A percentile compares a stretch with the other conserved stretches of the same genome.
These are phyloP conservation scores for Suillus bovinus DNA, from an alignment of 768 basidiomycete genomes.

Conservation along the genomic window DNA sequence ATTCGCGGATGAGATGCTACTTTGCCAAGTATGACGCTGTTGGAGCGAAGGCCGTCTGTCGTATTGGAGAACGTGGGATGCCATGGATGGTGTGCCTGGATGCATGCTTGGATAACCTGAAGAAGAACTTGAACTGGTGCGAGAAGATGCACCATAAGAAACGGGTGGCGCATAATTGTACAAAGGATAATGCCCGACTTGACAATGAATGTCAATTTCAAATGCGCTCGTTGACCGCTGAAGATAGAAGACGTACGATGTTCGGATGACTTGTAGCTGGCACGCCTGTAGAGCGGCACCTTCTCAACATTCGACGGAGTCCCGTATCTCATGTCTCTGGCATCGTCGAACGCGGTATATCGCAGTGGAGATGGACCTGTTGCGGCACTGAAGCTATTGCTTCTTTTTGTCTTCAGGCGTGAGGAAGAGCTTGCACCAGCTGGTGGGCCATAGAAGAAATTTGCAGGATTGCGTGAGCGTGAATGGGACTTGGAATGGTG, in stretches of 20 bases:
- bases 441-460: constrained; percentile 40
- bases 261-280: constrained; percentile 46
- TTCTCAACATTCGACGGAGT: constrained; percentile 33
- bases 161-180: constrained; percentile 32
- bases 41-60: constrained; percentile 49
- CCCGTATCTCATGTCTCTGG: constrained; percentile 35
- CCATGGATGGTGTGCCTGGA: constrained; percentile 39
- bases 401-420: constrained; percentile 37
- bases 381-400: constrained; percentile 40
- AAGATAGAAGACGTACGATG: constrained; percentile 38
- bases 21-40: constrained; percentile 49
- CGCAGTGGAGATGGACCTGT: constrained; percentile 42
- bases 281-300: constrained; percentile 40
- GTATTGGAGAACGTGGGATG: constrained; percentile 17
- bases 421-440: constrained; percentile 25
- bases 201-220: background rate
- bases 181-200: constrained; percentile 34
- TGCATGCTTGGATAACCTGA: constrained; percentile 42
- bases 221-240: constrained; percentile 11
- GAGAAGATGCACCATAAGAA: constrained; percentile 43
- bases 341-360: constrained; percentile 37
- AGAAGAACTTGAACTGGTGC: constrained; percentile 52
- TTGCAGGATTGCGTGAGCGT: constrained; percentile 36
- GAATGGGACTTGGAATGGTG: constrained; percentile 39
- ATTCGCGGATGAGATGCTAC: constrained; percentile 38